Evolutionary conservation across 805 yeast genomes (phyloP).

Genomic region (Grigorovia jiainica): DNA sequence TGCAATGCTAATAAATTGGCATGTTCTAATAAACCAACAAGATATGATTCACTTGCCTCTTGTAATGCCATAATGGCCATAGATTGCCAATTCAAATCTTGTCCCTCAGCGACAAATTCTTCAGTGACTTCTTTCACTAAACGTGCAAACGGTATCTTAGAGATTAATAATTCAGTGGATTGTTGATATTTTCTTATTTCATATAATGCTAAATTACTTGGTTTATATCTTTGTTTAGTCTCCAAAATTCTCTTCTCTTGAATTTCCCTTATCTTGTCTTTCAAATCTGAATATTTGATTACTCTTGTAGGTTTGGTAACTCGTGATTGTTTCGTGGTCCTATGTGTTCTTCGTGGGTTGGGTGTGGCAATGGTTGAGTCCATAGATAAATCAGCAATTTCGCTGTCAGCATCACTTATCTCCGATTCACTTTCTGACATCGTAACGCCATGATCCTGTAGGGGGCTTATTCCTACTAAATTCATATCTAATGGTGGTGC

Average conservation of each 20-base stretch:
- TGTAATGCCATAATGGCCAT: conserved; percentile 70
- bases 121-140: conserved; percentile 67
- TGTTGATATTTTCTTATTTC: conserved; percentile 63
- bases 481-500: background rate
- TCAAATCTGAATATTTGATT: background rate
- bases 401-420: background rate
- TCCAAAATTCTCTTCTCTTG: background rate
- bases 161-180: conserved; percentile 54
- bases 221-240: conserved; percentile 34
- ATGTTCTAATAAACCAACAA: conserved; percentile 66
- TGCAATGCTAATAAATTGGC: conserved; percentile 71
- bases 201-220: conserved; percentile 57
- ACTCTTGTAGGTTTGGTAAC: background rate
- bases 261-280: conserved; percentile 2
- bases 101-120: conserved; percentile 35
- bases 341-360: conserved; percentile 1
- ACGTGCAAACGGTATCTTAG: conserved; percentile 72
- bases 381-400: background rate
- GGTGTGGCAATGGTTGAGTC: background rate
- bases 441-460: too few relatives aligned
- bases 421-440: background rate
- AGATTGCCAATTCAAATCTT: conserved; percentile 67
- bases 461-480: background rate
- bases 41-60: conserved; percentile 72
- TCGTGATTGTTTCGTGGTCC: background rate